Conservation (phyloP, 1,139 yeast genomes). For the Candida sp. region DNA sequence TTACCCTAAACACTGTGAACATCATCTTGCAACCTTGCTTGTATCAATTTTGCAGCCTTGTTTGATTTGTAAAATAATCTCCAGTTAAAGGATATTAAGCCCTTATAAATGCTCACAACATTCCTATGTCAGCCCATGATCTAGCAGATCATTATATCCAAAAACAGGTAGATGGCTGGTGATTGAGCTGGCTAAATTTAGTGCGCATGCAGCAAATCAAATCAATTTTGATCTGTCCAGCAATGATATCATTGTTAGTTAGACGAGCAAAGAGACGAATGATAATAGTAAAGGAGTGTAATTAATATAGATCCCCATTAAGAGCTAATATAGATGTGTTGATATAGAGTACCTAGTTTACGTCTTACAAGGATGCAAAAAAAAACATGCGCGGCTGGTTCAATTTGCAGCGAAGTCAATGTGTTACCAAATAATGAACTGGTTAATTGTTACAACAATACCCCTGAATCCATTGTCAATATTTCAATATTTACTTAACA, state of each 20-base stretch:
- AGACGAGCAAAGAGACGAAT: no score
- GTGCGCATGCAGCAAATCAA: not conserved
- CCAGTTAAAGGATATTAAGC: not conserved
- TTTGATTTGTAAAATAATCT: not conserved
- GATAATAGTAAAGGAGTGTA: no score
- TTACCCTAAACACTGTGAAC: slow-evolving; percentile 32
- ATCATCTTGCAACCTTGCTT: slow-evolving; percentile 10
- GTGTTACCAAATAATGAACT: no score
- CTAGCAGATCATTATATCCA: not conserved
- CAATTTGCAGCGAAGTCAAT: not conserved
- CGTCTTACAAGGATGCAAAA: no score
- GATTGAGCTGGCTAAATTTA: not conserved
- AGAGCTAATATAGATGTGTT: no score
- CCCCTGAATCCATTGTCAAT: not conserved
- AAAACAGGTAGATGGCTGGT: not conserved
- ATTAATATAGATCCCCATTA: no score
- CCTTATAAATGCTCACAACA: not conserved
- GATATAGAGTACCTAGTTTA: no score
- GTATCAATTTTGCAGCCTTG: not conserved
- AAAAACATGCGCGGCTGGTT: no score
- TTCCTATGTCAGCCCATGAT: not conserved
- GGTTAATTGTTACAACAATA: not conserved
- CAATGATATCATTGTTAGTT: no score
- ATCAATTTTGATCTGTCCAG: not conserved
- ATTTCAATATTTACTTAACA: not conserved